Evolutionary conservation across 495 filamentous ascomycete genomes (phyloP).

Genomic region (Aspergillus campestris): DNA sequence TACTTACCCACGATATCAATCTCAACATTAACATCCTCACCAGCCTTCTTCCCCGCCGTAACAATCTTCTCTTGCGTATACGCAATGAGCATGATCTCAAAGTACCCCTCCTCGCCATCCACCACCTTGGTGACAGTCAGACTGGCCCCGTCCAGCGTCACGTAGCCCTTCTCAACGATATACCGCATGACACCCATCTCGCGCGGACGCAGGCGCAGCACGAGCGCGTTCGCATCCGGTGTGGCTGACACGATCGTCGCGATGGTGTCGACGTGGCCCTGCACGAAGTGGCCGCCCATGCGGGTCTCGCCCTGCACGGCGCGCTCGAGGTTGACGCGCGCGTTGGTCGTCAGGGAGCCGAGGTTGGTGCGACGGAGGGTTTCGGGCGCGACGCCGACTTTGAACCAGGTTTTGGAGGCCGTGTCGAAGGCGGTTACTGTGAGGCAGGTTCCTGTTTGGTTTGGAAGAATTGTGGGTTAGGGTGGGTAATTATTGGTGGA

Average conservation of each 20-base stretch:
- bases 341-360: constrained; percentile 49
- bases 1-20: constrained; percentile 99
- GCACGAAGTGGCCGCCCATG: constrained; percentile 66
- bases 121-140: constrained; percentile 80
- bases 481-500: background rate
- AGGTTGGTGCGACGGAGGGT: constrained; percentile 95
- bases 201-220: constrained; percentile 69
- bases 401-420: constrained; percentile 52
- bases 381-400: constrained; percentile 90
- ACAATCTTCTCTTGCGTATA: constrained; percentile 95
- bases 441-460: constrained; percentile 62
- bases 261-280: constrained; percentile 90
- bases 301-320: constrained; percentile 82
- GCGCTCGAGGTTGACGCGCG: constrained; percentile 82
- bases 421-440: constrained; percentile 71
- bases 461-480: background rate
- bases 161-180: constrained; percentile 93
- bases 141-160: constrained; percentile 93
- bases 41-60: constrained; percentile 68
- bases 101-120: constrained; percentile 69
- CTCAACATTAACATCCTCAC: constrained; percentile 90
- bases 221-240: constrained; percentile 81
- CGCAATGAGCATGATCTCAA: constrained; percentile 98
- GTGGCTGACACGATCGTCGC: constrained; percentile 59
- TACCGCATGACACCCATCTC: constrained; percentile 63